Base-by-base conservation (phyloP, 2,329 filamentous ascomycete species). In the Acarospora socialis region DNA sequence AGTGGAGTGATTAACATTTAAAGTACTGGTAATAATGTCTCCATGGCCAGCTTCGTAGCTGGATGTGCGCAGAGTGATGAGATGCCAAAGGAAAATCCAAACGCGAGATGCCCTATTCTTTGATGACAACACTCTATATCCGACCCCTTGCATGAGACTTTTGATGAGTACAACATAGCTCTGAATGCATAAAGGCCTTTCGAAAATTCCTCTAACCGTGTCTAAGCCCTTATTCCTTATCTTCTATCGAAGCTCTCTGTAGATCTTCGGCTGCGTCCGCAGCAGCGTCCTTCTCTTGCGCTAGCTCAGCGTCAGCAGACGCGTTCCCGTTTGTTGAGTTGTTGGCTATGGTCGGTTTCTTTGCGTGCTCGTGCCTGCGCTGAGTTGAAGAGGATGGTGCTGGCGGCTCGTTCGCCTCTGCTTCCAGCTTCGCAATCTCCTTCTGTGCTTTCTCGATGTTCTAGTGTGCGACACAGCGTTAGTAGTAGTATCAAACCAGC, bases 381-480 rank as follows among this genome's bases (percentile, higher is more conserved):
- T 60, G 65, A 44, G 55, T 52, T 21, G 52, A 59, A n/a, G 53
- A 46, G n/a, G 60, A 48, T 43, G 54, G 59, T 40, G 56, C 59
- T 41, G 59, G 58, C 33, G 62, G 57, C 48, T 71, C 70, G 42
- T 70, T 65, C 34, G 76, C 74, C 53, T 94, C 87, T 34, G 68
- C 62, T 46, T 77, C 72, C 25, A 95, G 72, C 45, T 77, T 76
- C 53, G 86, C 82, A 41, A 98, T 92, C 58, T 94, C 84, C 59
- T 87, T 87, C 66, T 93, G 80, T 39, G 90, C 90, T 61, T 94
- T 93, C 42, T 83, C 81, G 39, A 95, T 78, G 67, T 98, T 98
- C 90, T 95, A 49, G n/a, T n/a, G n/a, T n/a, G n/a, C n/a, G n/a
- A n/a, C n/a, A n/a, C 17, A 61, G 50, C 36, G 44, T 42, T 33